phyloP scores from a whole-genome alignment of 2,329 filamentous ascomycete genomes.

The Paramyrothecium roridum region DNA sequence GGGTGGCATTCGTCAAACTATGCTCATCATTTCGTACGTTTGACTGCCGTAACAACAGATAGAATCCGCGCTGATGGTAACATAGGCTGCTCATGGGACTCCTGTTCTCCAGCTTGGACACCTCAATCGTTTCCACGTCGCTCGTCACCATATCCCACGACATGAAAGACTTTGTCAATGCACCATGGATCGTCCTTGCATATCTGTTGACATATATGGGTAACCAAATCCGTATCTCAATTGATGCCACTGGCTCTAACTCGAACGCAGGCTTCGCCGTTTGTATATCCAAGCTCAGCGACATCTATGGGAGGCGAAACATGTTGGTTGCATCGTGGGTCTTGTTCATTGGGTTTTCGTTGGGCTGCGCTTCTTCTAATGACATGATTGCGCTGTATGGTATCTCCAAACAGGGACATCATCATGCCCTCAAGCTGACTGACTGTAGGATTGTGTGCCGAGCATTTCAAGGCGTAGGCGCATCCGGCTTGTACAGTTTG shows the following conservation, averaged over 20 bases:
- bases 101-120: slow-evolving; percentile 55
- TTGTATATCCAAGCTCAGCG: slow-evolving; percentile 55
- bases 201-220: slow-evolving; percentile 58
- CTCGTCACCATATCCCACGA: slow-evolving; percentile 54
- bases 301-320: slow-evolving; percentile 54
- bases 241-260: slow-evolving; percentile 6
- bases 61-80: background rate
- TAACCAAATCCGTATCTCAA: slow-evolving; percentile 11
- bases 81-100: slow-evolving; percentile 47
- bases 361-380: slow-evolving; percentile 48
- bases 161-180: slow-evolving; percentile 46
- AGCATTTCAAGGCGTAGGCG: slow-evolving; percentile 58
- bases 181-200: slow-evolving; percentile 52
- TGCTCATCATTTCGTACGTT: slow-evolving; percentile 11
- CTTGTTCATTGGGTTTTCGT: slow-evolving; percentile 52
- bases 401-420: background rate
- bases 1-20: slow-evolving; percentile 4
- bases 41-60: background rate
- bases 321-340: slow-evolving; percentile 49
- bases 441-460: slow-evolving; percentile 51
- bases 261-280: slow-evolving; percentile 47
- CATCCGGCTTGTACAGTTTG: slow-evolving; percentile 59
- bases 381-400: slow-evolving; percentile 50
- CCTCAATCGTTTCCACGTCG: slow-evolving; percentile 56
- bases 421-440: too few species aligned